Conservation (phyloP, 805 yeast species). For the Yamadazyma laniorum region DNA sequence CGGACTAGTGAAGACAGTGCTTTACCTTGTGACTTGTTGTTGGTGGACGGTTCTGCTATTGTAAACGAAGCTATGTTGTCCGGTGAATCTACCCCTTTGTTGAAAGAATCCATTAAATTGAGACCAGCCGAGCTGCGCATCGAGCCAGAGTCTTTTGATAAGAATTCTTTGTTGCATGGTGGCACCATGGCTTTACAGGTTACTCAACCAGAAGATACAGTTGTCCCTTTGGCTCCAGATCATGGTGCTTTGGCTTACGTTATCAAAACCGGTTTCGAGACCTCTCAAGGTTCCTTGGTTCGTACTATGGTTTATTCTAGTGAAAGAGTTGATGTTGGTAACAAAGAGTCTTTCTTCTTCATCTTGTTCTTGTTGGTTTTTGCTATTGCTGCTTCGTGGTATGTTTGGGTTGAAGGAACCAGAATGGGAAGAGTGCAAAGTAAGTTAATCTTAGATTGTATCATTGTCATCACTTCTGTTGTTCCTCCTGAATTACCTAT, state of each 20-base stretch:
- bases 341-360: constrained; percentile 89
- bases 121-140: constrained; percentile 71
- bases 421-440: constrained; percentile 93
- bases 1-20: constrained; percentile 92
- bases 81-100: constrained; percentile 95
- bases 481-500: constrained; percentile 99
- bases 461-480: constrained; percentile 92
- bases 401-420: constrained; percentile 98
- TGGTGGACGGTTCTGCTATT: constrained; percentile 87
- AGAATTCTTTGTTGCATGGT: constrained; percentile 86
- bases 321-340: constrained; percentile 95
- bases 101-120: constrained; percentile 84
- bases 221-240: constrained; percentile 74
- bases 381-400: constrained; percentile 95
- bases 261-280: constrained; percentile 94
- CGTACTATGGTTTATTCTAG: constrained; percentile 97
- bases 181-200: constrained; percentile 97
- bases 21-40: constrained; percentile 86
- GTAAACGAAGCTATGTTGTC: constrained; percentile 99
- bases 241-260: constrained; percentile 89
- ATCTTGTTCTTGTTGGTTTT: constrained; percentile 85
- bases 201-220: constrained; percentile 56
- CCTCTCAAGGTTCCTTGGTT: constrained; percentile 95
- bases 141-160: constrained; percentile 80
- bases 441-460: constrained; percentile 91